Evolutionary conservation across 768 basidiomycete genomes (phyloP), one percentile per base, ranked within the genome.

Genomic region (Tubosaeta sp.): DNA sequence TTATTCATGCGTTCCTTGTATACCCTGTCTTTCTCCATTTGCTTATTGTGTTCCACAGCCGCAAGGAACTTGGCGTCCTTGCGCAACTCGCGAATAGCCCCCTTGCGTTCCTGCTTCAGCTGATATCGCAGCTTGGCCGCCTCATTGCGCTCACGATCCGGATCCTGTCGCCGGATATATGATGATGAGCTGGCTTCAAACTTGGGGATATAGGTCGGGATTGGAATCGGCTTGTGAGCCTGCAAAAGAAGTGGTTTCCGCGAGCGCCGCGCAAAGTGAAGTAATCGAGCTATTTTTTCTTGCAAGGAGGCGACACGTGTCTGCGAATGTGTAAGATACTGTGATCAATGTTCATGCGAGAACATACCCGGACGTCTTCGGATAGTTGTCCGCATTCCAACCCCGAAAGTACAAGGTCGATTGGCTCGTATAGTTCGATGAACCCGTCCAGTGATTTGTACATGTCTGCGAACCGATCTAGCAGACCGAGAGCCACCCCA

Each of bases 21-120:
- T 25, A 70, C 71, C 55, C 61, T 73, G 61, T 97, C 95, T 77
- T 92, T 94, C 73, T 88, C 87, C 67, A 76, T 72, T 71, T 91
- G 87, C 64, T 86, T 83, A 71, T 85, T 82, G 63, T 90, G 85
- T 60, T 92, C 84, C 64, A 94, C 93, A 25, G 76, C 77, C 10
- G 95, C 92, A 70, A 99, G 75, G 81, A 97, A 99, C 58, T 81
- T 79, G 55, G 92, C 86, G 65, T 99, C 96, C 75, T 97, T 97
- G 54, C 96, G 83, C 47, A 99, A 75, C 66, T 99, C 96, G 41
- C 95, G 77, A 55, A 99, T 93, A 5, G 96, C 96, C 39, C 96
- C 94, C 76, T 97, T 98, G 64, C 81, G 76, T 75, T 98, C 96
- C 72, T 98, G 87, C 73, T 94, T 94, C 75, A 93, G 87, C 65